A percentile compares a stretch with the other conserved stretches of the same genome.
Evolutionary conservation across 495 filamentous ascomycete species (phyloP).

Genomic region (Neurospora africana): DNA sequence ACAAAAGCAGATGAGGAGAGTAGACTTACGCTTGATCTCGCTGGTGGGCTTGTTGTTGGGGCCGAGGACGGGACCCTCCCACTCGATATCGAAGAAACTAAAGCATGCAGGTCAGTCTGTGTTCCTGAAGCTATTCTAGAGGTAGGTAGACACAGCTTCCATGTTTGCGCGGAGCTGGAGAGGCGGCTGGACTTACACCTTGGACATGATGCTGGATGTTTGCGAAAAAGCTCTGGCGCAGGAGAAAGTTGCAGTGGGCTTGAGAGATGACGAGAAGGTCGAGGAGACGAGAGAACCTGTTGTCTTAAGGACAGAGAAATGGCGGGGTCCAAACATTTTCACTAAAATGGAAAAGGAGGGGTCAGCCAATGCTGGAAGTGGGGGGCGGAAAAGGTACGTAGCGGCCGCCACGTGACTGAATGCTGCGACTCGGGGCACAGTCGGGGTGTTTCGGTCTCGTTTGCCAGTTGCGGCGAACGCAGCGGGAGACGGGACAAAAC

Average conservation of each 20-base stretch:
- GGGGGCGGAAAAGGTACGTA: constrained; percentile 6
- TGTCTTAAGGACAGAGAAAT: constrained; percentile 21
- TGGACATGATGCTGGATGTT: constrained; percentile 21
- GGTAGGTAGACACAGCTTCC: not conserved
- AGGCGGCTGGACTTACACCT: constrained; percentile 20
- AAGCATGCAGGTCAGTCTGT: constrained; percentile 2
- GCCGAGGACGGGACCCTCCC: constrained; percentile 57
- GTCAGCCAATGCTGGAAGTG: constrained; percentile 16
- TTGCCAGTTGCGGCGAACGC: not conserved
- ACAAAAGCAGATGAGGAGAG: constrained; percentile 6
- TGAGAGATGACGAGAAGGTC: constrained; percentile 14
- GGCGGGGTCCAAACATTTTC: constrained; percentile 33
- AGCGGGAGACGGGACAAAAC: not conserved
- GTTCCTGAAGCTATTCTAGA: not conserved
- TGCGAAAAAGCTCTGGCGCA: constrained; percentile 21
- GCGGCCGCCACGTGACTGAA: not conserved
- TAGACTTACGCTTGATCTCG: constrained; percentile 50
- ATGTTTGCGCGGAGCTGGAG: not conserved
- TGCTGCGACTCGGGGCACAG: not conserved
- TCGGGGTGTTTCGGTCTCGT: not conserved
- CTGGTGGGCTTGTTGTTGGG: constrained; percentile 42
- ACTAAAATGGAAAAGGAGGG: constrained; percentile 14
- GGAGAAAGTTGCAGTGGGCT: constrained; percentile 19
- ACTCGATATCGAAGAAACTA: constrained; percentile 39
- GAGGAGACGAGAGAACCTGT: constrained; percentile 22